phyloP scores from a whole-genome alignment of 352 stramenopile species.

The Phytopythium helicoides region DNA sequence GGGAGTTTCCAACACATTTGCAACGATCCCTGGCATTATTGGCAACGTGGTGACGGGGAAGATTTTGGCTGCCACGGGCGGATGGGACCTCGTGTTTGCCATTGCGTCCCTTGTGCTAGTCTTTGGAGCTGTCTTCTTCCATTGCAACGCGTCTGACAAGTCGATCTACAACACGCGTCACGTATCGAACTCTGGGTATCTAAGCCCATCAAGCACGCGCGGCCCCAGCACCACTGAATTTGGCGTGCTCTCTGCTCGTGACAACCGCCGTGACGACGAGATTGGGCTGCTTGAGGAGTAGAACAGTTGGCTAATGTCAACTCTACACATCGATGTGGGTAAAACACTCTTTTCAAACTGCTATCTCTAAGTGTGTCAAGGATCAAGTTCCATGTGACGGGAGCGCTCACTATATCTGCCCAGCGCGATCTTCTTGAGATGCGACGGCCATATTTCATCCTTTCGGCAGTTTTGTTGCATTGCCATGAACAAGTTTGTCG shows the following conservation, averaged over 20 bases:
- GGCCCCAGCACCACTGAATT: constrained; percentile 22
- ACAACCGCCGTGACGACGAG: constrained; percentile 46
- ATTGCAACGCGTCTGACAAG: constrained; percentile 72
- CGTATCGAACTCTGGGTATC: not conserved
- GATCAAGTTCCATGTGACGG: constrained; percentile 13
- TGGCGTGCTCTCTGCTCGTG: constrained; percentile 25
- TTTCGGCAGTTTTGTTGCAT: constrained; percentile 58
- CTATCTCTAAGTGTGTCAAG: not conserved
- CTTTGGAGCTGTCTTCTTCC: constrained; percentile 72
- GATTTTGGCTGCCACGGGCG: constrained; percentile 66
- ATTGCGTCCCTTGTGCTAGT: constrained; percentile 73
- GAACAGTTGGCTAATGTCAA: constrained; percentile 1
- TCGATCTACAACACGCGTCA: constrained; percentile 49
- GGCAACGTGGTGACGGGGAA: constrained; percentile 83
- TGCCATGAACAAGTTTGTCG: constrained; percentile 69
- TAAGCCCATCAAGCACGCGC: constrained; percentile 3
- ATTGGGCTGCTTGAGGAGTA: constrained; percentile 48
- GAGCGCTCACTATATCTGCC: constrained; percentile 55
- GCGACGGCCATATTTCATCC: constrained; percentile 46
- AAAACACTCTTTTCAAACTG: no score
- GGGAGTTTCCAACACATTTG: constrained; percentile 86
- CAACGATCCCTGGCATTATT: constrained; percentile 80
- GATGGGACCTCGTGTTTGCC: constrained; percentile 82
- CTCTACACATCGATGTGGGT: no score
- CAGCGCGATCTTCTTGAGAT: constrained; percentile 61